Base-by-base conservation (phyloP, 2,329 filamentous ascomycete species). In the Cylindrodendrum hubeiense region DNA sequence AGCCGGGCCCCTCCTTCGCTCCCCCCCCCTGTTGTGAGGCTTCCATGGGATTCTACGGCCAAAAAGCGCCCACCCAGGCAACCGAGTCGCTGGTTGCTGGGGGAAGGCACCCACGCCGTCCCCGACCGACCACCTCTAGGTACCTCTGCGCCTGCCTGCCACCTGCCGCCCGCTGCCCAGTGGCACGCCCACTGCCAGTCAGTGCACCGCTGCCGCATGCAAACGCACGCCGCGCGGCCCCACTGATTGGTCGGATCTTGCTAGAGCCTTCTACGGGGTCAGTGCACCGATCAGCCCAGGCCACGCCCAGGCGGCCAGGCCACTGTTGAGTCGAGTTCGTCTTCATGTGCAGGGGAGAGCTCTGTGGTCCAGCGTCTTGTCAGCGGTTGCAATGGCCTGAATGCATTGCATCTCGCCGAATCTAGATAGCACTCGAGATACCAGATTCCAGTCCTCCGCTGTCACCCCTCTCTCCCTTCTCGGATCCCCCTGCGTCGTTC, bases 41-140 rank as follows among this genome's bases (percentile, higher is more conserved):
- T 83, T 83, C 81, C 81, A 83, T 83, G 78, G 72, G 81, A 82
- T 83, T 83, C 81, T 77, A 83, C 77, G 80, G 76, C 72, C 75
- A 68, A 62, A 68, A 61, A 68, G 69, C 33, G 55, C 51, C 69
- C 70, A 69, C 68, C 69, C 49, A 61, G 53, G 59, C 60, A 62
- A 63, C 59, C 47, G 7, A 61, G 55, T 47, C 17, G 51, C 51
- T 50, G 19, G 33, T 33, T 39, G 37, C 34, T 53, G 33, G 50
- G 30, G 34, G 30, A 53, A 39, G 50, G 50, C 50, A 39, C 21
- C 50, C 17, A 10, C 19, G 68, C 66, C 63, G 49, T 51, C 37
- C 37, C 37, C 37, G 15, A 17, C n/a, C 37, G 15, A 39, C 37
- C 17, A 19, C 34, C 47, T 13, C 7, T 43, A 43, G 41, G 41